Conservation (phyloP, 2,329 filamentous ascomycete genomes). For the Talaromyces sp. region DNA sequence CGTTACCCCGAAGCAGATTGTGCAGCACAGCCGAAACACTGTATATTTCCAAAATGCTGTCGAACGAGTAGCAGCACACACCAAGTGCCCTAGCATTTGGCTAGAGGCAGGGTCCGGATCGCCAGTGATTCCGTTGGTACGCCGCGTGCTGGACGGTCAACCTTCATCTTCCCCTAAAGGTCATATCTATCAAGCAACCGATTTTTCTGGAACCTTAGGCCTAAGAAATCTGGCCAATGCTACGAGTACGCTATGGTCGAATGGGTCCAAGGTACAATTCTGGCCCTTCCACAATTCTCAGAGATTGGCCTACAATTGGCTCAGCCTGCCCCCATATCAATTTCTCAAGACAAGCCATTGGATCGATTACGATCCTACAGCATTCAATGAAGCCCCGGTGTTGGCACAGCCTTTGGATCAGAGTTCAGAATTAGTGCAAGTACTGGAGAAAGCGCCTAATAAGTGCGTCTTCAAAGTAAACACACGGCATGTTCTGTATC, state of each 20-base stretch:
- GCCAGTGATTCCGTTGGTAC: background rate
- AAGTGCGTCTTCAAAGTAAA: background rate
- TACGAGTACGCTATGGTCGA: background rate
- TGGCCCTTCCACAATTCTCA: conserved; percentile 5
- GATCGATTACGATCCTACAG: conserved; percentile 15
- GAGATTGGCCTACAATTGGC: background rate
- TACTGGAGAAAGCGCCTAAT: too few species aligned
- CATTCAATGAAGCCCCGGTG: too few species aligned
- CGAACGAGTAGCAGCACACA: background rate
- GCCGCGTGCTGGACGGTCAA: background rate
- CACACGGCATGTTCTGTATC: background rate
- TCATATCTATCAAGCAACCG: background rate
- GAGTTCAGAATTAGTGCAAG: background rate
- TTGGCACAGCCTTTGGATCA: too few species aligned
- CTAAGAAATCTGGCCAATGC: background rate
- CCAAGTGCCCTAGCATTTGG: background rate
- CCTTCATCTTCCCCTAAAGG: background rate
- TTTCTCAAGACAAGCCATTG: conserved; percentile 36
- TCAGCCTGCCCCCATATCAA: conserved; percentile 36
- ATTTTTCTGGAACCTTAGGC: background rate
- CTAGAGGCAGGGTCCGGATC: background rate
- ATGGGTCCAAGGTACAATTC: background rate
- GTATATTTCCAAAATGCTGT: background rate
- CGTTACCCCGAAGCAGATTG: background rate
- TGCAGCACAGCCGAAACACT: background rate